Conservation (phyloP, 176 grass and related monocot genomes). For the Cenchrus purpureus region DNA sequence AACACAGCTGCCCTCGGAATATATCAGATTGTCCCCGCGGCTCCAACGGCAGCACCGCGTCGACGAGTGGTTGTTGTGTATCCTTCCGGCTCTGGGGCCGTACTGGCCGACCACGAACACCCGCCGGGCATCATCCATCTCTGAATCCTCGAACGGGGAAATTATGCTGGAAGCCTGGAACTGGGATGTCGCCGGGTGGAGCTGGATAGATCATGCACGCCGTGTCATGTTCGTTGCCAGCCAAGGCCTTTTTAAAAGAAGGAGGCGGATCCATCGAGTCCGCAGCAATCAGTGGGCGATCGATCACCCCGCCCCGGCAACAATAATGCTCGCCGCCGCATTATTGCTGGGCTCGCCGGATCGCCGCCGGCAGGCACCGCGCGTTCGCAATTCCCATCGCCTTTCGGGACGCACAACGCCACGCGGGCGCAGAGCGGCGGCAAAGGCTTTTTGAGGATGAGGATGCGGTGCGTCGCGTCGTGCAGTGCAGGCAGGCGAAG, state of each 20-base stretch:
- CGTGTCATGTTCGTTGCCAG: slow-evolving; percentile 49
- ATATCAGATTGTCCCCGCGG: not conserved
- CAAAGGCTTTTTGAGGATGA: not conserved
- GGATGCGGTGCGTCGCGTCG: not conserved
- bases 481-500: not conserved
- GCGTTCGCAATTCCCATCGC: not conserved
- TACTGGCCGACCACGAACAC: slow-evolving; percentile 47
- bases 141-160: not conserved
- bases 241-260: slow-evolving; percentile 36
- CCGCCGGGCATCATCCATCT: too few relatives aligned
- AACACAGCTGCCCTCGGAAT: too few relatives aligned
- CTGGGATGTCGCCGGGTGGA: not conserved
- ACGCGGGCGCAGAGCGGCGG: not conserved
- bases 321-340: slow-evolving; percentile 43
- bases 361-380: not conserved
- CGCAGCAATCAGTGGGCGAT: slow-evolving; percentile 41
- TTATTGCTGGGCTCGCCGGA: slow-evolving; percentile 36
- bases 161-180: not conserved
- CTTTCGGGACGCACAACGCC: not conserved
- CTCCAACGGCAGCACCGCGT: slow-evolving; percentile 3
- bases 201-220: slow-evolving; percentile 35
- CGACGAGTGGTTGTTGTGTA: not conserved
- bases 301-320: not conserved
- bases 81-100: not conserved
- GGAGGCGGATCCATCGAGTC: not conserved